Evolutionary conservation across 2,329 filamentous ascomycete species (phyloP).

Genomic region (Verticillium albo-atrum): DNA sequence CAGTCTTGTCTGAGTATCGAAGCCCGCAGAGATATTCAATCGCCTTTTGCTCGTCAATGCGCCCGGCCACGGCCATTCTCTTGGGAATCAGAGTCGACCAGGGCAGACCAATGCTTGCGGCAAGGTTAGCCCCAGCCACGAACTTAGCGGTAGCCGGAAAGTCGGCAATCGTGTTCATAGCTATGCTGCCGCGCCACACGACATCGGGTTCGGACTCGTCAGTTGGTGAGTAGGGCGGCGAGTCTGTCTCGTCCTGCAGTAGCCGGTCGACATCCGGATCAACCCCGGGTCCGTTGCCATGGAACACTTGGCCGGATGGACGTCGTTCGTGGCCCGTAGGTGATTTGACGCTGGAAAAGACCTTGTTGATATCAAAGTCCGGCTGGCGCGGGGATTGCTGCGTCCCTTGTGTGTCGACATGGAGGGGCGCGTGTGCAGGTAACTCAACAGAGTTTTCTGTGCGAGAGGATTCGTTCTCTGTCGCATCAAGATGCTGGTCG

Average conservation of each 20-base stretch:
- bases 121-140: slow-evolving; percentile 78
- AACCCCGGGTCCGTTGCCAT: slow-evolving; percentile 53
- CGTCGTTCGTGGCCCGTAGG: slow-evolving; percentile 51
- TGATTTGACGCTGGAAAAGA: slow-evolving; percentile 79
- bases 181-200: slow-evolving; percentile 72
- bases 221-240: slow-evolving; percentile 77
- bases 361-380: slow-evolving; percentile 79
- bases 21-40: slow-evolving; percentile 89
- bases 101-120: slow-evolving; percentile 41
- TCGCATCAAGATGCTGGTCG: not conserved
- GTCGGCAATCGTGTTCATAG: slow-evolving; percentile 73
- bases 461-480: not conserved
- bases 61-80: slow-evolving; percentile 66
- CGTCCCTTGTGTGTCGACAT: slow-evolving; percentile 34
- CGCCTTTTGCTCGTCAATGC: slow-evolving; percentile 77
- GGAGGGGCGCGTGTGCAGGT: slow-evolving; percentile 30
- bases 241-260: slow-evolving; percentile 73
- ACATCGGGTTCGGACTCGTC: slow-evolving; percentile 69
- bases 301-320: slow-evolving; percentile 40
- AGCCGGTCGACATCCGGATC: slow-evolving; percentile 90
- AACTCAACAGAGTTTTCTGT: slow-evolving; percentile 15
- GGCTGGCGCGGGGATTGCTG: slow-evolving; percentile 49
- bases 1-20: slow-evolving; percentile 75
- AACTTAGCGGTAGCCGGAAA: slow-evolving; percentile 76
- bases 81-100: slow-evolving; percentile 76